phyloP scores from a whole-genome alignment of 1,139 yeast genomes.

The Geotrichum histeridarum region DNA sequence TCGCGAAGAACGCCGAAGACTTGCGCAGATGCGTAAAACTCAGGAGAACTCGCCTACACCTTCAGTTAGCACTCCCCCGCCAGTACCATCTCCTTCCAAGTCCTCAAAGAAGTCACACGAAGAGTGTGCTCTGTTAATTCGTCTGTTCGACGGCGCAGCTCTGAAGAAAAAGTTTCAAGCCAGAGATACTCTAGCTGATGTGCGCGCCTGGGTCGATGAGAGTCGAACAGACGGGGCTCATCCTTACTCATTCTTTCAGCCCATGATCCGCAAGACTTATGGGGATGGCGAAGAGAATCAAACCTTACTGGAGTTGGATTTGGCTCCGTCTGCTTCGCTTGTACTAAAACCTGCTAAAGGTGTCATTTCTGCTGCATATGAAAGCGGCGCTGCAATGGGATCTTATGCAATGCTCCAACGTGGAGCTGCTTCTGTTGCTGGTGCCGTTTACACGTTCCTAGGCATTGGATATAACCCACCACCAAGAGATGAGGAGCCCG shows the following conservation, averaged over 20 bases:
- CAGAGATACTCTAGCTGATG: slow-evolving; percentile 47
- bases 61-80: slow-evolving; percentile 7
- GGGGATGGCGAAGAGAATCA: slow-evolving; percentile 46
- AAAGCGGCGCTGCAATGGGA: slow-evolving; percentile 1
- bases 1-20: slow-evolving; percentile 43
- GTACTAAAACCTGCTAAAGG: slow-evolving; percentile 51
- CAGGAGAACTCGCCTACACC: slow-evolving; percentile 21
- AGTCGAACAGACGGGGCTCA: slow-evolving; percentile 47
- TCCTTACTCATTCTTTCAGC: slow-evolving; percentile 47
- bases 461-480: slow-evolving; percentile 31
- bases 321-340: slow-evolving; percentile 63
- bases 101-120: slow-evolving; percentile 18
- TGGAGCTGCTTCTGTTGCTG: slow-evolving; percentile 25
- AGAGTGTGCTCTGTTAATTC: slow-evolving; percentile 46
- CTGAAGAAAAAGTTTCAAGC: slow-evolving; percentile 44
- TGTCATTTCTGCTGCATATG: slow-evolving; percentile 32
- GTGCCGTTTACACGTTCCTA: slow-evolving; percentile 31
- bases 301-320: slow-evolving; percentile 45
- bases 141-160: slow-evolving; percentile 53
- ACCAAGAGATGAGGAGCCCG: not conserved
- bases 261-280: slow-evolving; percentile 44
- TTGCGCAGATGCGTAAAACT: slow-evolving; percentile 3
- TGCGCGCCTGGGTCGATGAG: slow-evolving; percentile 58
- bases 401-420: slow-evolving; percentile 23
- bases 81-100: not conserved